Evolutionary conservation across 208 protist species (phyloP).

Genomic region (Sergeia podlipaevii): DNA sequence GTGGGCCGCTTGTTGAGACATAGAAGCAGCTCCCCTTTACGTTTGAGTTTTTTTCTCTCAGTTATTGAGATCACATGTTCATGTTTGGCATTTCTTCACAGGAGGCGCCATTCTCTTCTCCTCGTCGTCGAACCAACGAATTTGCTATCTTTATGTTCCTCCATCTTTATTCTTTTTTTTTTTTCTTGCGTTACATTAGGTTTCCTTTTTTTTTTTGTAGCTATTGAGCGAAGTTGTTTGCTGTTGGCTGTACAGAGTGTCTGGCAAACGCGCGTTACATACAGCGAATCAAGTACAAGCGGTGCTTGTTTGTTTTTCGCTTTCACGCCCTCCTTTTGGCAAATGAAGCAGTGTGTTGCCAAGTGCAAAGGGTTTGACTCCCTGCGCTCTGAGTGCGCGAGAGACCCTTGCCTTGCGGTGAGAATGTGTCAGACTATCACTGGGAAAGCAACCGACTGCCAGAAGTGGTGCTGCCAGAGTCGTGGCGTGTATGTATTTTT

Average conservation of each 20-base stretch:
- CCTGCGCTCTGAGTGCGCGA: slow-evolving; percentile 66
- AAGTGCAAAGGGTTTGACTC: slow-evolving; percentile 66
- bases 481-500: slow-evolving; percentile 71
- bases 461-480: slow-evolving; percentile 72
- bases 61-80: too few species aligned
- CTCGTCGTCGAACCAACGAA: too few species aligned
- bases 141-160: too few species aligned
- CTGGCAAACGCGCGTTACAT: too few species aligned
- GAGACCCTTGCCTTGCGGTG: slow-evolving; percentile 60
- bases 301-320: slow-evolving; percentile 17
- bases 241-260: background rate
- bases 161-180: background rate
- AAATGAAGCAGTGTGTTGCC: slow-evolving; percentile 29
- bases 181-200: background rate
- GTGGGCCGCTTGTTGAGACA: too few species aligned
- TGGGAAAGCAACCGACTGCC: slow-evolving; percentile 45
- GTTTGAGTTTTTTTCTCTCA: too few species aligned
- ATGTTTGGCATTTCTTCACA: too few species aligned
- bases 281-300: too few species aligned
- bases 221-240: background rate
- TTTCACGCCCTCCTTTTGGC: slow-evolving; percentile 10
- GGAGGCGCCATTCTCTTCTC: too few species aligned
- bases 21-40: too few species aligned
- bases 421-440: slow-evolving; percentile 60
- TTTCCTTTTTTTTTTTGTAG: background rate